A percentile compares a stretch with the other conserved stretches of the same genome.
These are phyloP conservation scores for Cladophialophora immunda DNA, from an alignment of 2,329 filamentous ascomycete genomes.

Conservation along the genomic window DNA sequence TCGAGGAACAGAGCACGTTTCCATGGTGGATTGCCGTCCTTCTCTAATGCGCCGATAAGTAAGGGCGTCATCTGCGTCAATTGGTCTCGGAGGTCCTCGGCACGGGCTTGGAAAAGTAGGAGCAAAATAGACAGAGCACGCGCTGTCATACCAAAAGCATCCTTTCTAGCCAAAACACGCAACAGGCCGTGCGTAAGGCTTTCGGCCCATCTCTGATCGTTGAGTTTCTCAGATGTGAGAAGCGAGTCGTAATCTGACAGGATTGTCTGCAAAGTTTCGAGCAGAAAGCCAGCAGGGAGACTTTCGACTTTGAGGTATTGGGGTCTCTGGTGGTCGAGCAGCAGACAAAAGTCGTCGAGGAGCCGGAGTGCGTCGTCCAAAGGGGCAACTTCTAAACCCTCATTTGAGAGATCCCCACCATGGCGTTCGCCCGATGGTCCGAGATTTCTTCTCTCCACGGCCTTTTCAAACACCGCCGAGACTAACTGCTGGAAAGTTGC, in stretches of 20 bases:
- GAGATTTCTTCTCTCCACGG: conserved; percentile 49
- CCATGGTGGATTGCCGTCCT: conserved; percentile 80
- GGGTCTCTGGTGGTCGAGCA: conserved; percentile 84
- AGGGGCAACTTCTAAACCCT: conserved; percentile 27
- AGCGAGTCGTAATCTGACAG: conserved; percentile 84
- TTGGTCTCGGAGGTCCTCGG: conserved; percentile 56
- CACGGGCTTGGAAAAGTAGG: conserved; percentile 24
- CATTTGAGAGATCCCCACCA: conserved; percentile 30
- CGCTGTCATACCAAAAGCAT: conserved; percentile 34
- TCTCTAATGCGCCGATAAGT: conserved; percentile 85
- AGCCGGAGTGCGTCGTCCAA: conserved; percentile 60
- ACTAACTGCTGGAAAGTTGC: conserved; percentile 96
- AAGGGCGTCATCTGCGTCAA: conserved; percentile 84
- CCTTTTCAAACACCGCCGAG: conserved; percentile 91
- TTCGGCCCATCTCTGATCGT: conserved; percentile 78
- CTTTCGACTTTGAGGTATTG: conserved; percentile 82
- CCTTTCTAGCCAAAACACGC: conserved; percentile 30
- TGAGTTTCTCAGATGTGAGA: conserved; percentile 80
- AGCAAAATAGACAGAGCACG: conserved; percentile 32
- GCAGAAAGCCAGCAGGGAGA: conserved; percentile 80
- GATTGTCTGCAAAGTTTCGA: conserved; percentile 92
- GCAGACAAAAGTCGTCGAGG: conserved; percentile 87
- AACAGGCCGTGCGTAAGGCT: conserved; percentile 50
- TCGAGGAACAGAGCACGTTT: conserved; percentile 92
- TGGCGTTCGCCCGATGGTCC: conserved; percentile 19